Evolutionary conservation across 2,329 filamentous ascomycete species (phyloP).

Genomic region (Didymella sp.): DNA sequence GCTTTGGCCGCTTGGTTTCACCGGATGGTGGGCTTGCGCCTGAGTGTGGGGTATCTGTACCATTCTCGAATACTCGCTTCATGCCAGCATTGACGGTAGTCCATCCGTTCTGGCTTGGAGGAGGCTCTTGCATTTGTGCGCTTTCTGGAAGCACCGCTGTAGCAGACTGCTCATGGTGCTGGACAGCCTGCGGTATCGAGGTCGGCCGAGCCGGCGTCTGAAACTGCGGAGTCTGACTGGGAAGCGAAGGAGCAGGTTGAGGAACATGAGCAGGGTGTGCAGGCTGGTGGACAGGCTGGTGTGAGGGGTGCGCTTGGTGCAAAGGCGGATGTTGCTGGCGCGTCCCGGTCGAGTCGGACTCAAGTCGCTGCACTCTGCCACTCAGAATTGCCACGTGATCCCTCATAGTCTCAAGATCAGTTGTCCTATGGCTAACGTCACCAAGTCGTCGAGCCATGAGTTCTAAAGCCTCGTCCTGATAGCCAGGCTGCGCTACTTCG

Average conservation of each 20-base stretch:
- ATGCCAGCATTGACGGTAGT: constrained; percentile 52
- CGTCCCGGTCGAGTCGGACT: constrained; percentile 4
- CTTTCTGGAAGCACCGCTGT: constrained; percentile 26
- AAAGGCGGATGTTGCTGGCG: constrained; percentile 3
- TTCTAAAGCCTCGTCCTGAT: constrained; percentile 52
- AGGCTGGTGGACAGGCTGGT: constrained; percentile 14
- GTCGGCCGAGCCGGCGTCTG: constrained; percentile 27
- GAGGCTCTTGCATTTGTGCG: constrained; percentile 29
- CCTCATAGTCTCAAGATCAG: constrained; percentile 56
- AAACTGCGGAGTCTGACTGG: background rate
- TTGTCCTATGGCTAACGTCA: constrained; percentile 52
- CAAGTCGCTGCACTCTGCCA: constrained; percentile 51
- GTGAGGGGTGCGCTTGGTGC: background rate
- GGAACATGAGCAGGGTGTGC: constrained; percentile 24
- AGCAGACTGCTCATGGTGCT: constrained; percentile 22
- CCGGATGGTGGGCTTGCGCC: constrained; percentile 37
- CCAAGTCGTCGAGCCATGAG: constrained; percentile 53
- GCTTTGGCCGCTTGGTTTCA: constrained; percentile 56
- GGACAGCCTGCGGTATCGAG: constrained; percentile 24
- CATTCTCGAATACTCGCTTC: constrained; percentile 50
- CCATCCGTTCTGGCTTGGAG: constrained; percentile 47
- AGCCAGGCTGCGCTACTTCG: constrained; percentile 21
- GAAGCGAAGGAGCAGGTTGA: constrained; percentile 20
- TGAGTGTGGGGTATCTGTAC: constrained; percentile 41
- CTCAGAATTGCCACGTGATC: constrained; percentile 58